Base-by-base conservation (phyloP, 1,284 basidiomycete species). In the Sporisorium reilianum region DNA sequence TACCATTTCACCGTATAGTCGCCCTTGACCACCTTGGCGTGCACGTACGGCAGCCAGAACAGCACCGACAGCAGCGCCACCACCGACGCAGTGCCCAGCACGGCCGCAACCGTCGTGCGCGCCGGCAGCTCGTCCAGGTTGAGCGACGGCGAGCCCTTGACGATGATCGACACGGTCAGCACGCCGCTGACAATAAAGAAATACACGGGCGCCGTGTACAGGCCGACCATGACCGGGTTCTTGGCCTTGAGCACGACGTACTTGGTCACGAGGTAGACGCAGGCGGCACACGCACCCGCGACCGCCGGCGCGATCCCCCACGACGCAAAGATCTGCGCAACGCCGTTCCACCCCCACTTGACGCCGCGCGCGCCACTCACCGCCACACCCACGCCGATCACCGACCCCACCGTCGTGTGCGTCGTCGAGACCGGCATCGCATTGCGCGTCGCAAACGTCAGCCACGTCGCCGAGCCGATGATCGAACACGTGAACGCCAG, bases 391-490 rank as follows among this genome's bases (percentile, higher is more conserved):
- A 77, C 67, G 23, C 77, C 77, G 30, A 67, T 68, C 28, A 77
- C 54, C 2, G 66, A 56, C 5, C 74, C 74, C 36, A 79, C 60
- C 11, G 75, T 65, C 11, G 74, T 74, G 48, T 79, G 75, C 14
- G 77, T 79, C 10, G 74, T 77, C 14, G 69, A 73, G 16, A 79
- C 77, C 12, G 74, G 77, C 66, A 77, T 71, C 6, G 57, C 61
- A 38, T 73, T 60, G 9, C 63, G 50, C 2, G 74, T 79, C 14
- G 74, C 69, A 28, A 77, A 61, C 5, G 64, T 75, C 28, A 79
- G 48, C 77, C 77, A 79, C 9, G 64, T 36, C 10, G 66, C 59
- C 11, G 70, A 61, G 20, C 65, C 77, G 45, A 75, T 60, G 54
- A 63, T 64, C 62, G 61, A 65, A 50, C 77, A 79, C 9, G 77